Evolutionary conservation across 305 asterid genomes (phyloP), one percentile per base, ranked within the genome.

Genomic region (Euphrasia arctica): DNA sequence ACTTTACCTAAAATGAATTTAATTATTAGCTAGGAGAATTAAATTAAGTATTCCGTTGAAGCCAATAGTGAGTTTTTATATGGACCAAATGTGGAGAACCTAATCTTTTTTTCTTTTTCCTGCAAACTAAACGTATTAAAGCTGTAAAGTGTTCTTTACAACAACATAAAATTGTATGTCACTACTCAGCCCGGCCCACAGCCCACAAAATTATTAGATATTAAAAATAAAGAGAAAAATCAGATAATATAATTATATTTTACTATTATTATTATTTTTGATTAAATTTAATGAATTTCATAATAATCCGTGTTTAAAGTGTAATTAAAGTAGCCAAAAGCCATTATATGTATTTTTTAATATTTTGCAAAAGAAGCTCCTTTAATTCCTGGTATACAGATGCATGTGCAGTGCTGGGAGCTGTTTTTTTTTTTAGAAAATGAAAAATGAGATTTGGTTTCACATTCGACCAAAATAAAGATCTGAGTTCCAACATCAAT

Each of bases 41-140:
- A 31, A 31, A 29, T 29, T 2, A 2, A 31, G 4, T 58, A 48
- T 61, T 7, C 36, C 32, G 39, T 22, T 34, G 56, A 54, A 66
- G 28, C 57, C 57, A 62, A 41, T 2, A 2, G 41, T 7, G 3
- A 8, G 32, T 29, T 41, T 56, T 14, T n/a, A n/a, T 9, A 27
- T 54, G 60, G 28, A 43, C 52, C 27, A 29, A 51, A 60, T 22
- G 49, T 36, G 48, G 60, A 59, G 43, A 61, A 36, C 58, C 56
- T 18, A 18, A 18, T 18, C 22, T 28, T 5, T 36, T 6, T 3
- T 60, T 27, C 29, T 55, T 63, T 34, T 25, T 63, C 18, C 12
- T 51, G 49, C 22, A 18, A 18, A 18, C 22, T 10, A 4, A 12
- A 70, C 81, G 69, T 74, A 66, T 74, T 68, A 74, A 76, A 72